Evolutionary conservation across 179 eudicot genomes (phyloP), one percentile per base, ranked within the genome.

Genomic region (Beta macrorhiza): DNA sequence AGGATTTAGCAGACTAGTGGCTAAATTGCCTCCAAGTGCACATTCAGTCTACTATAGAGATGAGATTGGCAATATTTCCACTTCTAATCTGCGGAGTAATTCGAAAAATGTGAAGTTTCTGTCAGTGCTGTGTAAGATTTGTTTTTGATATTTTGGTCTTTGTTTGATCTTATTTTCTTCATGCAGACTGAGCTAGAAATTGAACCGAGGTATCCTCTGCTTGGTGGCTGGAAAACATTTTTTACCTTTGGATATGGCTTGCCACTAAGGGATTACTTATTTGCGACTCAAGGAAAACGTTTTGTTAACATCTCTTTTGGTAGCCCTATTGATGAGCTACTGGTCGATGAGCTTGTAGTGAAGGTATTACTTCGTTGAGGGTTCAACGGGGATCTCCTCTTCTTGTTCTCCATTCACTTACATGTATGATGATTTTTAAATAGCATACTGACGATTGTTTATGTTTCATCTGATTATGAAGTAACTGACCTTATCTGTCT

Each of bases 61-160:
- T 87, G 99, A 93, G 79, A 97, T 97, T 79, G 99, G 99, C 69
- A 97, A 97, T 83, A 97, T 97, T 78, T 97, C 99, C 74, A 94
- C 99, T 68, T 97, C 99, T 74, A 87, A 91, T 87, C 59, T 97
- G 76, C 86, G 88, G 76, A 80, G 86, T 83, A 93, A 92, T 84
- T 83, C 80, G 1, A 90, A 83, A 82, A 91, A 89, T 97, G 99
- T 90, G 79, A 77, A 37, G 44, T 75, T 20, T 59, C 14, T 78
- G 55, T 42, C 44, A 67, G 22, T 56, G 49, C 61, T 2, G 10
- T 44, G n/a, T 55, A 13, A 47, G 53, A 37, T 53, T 62, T 61
- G 42, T 15, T 52, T 56, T 8, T 12, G 47, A 55, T 75, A 70
- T 77, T 53, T 68, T 81, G 76, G 29, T 29, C 12, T 79, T 53